Evolutionary conservation across 2,329 filamentous ascomycete genomes (phyloP).

Genomic region (Penicillium sp.): DNA sequence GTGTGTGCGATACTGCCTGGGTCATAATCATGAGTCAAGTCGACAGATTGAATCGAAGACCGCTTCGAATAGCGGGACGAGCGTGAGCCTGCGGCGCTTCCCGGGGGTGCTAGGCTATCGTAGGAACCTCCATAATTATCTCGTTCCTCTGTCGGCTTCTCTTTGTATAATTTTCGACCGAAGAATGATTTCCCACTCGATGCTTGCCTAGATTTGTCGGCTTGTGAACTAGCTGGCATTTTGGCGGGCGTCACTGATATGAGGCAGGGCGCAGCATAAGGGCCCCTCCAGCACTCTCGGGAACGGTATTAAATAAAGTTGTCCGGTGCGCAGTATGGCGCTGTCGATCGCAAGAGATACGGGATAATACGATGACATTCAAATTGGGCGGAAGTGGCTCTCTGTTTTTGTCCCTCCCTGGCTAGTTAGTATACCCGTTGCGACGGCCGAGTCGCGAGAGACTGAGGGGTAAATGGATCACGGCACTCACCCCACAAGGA

Average conservation of each 20-base stretch:
- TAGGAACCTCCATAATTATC: constrained; percentile 58
- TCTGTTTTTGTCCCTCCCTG: constrained; percentile 22
- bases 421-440: constrained; percentile 24
- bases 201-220: constrained; percentile 78
- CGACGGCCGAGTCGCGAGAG: constrained; percentile 6
- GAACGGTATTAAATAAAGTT: not conserved
- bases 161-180: constrained; percentile 72
- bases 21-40: constrained; percentile 62
- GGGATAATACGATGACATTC: constrained; percentile 18
- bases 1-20: constrained; percentile 65
- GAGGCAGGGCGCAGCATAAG: constrained; percentile 35
- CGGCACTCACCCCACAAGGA: constrained; percentile 16
- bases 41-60: constrained; percentile 69
- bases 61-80: constrained; percentile 70
- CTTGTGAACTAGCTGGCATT: constrained; percentile 58
- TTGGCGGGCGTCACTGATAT: constrained; percentile 35
- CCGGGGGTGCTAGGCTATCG: constrained; percentile 59
- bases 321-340: constrained; percentile 4
- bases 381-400: constrained; percentile 12
- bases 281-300: constrained; percentile 15
- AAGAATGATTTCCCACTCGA: constrained; percentile 83
- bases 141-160: constrained; percentile 67
- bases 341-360: constrained; percentile 18
- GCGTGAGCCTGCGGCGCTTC: constrained; percentile 62
- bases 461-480: constrained; percentile 3